These are phyloP conservation scores for Stereum hirsutum DNA, from an alignment of 1,284 basidiomycete species.

Conservation along the genomic window DNA sequence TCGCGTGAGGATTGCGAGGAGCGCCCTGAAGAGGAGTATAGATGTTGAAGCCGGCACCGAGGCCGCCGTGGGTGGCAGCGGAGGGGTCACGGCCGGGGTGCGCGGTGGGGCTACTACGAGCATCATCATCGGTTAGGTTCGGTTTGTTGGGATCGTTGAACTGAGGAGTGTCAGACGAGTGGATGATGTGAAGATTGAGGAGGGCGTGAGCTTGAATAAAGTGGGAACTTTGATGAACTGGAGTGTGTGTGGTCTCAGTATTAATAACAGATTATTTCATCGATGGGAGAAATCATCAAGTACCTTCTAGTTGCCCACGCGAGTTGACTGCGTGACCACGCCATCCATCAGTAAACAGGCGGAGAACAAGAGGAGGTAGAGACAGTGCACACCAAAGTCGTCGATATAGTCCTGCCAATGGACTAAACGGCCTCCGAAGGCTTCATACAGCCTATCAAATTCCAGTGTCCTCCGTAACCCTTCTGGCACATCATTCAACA, in stretches of 20 bases:
- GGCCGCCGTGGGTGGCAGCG: constrained; percentile 13
- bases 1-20: constrained; percentile 25
- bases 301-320: constrained; percentile 28
- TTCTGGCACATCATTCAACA: constrained; percentile 57
- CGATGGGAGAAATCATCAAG: neutral
- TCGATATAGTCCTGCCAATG: constrained; percentile 74
- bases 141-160: constrained; percentile 10
- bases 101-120: constrained; percentile 10
- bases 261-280: neutral
- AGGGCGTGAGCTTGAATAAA: constrained; percentile 71
- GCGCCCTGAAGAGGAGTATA: constrained; percentile 40
- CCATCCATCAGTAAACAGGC: neutral
- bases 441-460: constrained; percentile 66
- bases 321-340: constrained; percentile 20
- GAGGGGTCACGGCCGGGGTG: constrained; percentile 6
- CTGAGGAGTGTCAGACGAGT: constrained; percentile 45
- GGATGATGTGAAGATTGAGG: constrained; percentile 68
- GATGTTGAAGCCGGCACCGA: constrained; percentile 45
- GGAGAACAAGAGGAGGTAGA: neutral
- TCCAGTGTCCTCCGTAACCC: constrained; percentile 39
- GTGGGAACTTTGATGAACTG: constrained; percentile 66
- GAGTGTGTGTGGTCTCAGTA: neutral
- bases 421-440: constrained; percentile 74
- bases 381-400: constrained; percentile 42
- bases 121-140: constrained; percentile 6